These are phyloP conservation scores for Penicillium antarcticum DNA, from an alignment of 495 filamentous ascomycete genomes.

Conservation along the genomic window DNA sequence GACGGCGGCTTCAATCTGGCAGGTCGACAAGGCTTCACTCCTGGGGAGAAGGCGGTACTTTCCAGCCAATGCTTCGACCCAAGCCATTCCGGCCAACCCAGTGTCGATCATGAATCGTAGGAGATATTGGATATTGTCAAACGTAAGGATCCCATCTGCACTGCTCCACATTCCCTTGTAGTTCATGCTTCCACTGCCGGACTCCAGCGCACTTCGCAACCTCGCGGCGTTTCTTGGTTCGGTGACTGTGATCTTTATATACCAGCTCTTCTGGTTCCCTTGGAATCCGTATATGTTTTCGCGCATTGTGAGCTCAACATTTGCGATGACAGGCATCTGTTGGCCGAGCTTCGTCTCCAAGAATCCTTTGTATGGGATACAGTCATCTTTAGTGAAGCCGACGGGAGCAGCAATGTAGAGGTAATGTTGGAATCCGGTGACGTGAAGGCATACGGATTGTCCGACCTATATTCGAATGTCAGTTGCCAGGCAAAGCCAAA, in stretches of 20 bases:
- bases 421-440: slow-evolving; percentile 95
- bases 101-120: slow-evolving; percentile 97
- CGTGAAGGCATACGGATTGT: slow-evolving; percentile 91
- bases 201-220: slow-evolving; percentile 70
- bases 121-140: slow-evolving; percentile 92
- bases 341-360: slow-evolving; percentile 71
- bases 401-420: slow-evolving; percentile 89
- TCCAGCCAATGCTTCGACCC: slow-evolving; percentile 79
- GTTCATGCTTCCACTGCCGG: slow-evolving; percentile 61
- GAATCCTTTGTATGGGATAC: slow-evolving; percentile 68
- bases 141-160: slow-evolving; percentile 73
- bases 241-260: slow-evolving; percentile 86
- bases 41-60: slow-evolving; percentile 65
- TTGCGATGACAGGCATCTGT: slow-evolving; percentile 61
- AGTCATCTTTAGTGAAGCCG: slow-evolving; percentile 72
- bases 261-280: slow-evolving; percentile 87
- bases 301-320: slow-evolving; percentile 71
- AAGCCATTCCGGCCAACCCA: slow-evolving; percentile 91
- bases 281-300: slow-evolving; percentile 93
- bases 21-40: slow-evolving; percentile 73
- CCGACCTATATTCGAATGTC: slow-evolving; percentile 50
- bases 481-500: not conserved
- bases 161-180: slow-evolving; percentile 87
- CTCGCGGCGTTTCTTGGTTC: slow-evolving; percentile 78
- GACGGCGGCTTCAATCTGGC: slow-evolving; percentile 88